phyloP scores from a whole-genome alignment of 805 yeast genomes.

The Zygosaccharomyces rouxii region DNA sequence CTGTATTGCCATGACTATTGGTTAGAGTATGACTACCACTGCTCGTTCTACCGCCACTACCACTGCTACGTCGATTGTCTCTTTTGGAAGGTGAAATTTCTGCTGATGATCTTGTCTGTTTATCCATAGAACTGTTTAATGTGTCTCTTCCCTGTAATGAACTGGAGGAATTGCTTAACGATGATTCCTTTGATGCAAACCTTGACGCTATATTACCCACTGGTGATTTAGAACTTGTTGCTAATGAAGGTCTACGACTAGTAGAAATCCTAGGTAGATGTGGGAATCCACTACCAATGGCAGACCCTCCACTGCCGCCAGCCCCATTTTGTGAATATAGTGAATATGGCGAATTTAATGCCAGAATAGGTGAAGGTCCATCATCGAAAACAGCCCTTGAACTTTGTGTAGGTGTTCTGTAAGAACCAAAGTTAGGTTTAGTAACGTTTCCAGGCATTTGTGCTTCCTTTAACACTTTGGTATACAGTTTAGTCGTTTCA shows the following conservation, averaged over 20 bases:
- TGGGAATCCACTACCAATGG: constrained; percentile 10
- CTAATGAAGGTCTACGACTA: constrained; percentile 22
- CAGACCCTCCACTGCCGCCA: not conserved
- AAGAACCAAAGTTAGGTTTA: constrained; percentile 21
- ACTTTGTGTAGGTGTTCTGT: constrained; percentile 27
- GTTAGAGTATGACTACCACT: not conserved
- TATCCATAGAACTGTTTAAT: constrained; percentile 2
- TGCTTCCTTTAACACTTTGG: constrained; percentile 27
- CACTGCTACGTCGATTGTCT: not conserved
- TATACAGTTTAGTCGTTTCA: constrained; percentile 45
- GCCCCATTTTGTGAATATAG: constrained; percentile 13
- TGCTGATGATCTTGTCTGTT: constrained; percentile 8
- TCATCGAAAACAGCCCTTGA: constrained; percentile 28
- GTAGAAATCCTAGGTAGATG: constrained; percentile 25
- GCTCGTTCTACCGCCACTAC: not conserved
- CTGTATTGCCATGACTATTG: constrained; percentile 4
- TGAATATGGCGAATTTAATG: constrained; percentile 25
- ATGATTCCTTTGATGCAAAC: constrained; percentile 14
- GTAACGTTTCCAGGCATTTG: constrained; percentile 14
- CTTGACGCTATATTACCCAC: constrained; percentile 18
- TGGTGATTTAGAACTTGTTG: constrained; percentile 15
- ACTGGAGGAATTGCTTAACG: constrained; percentile 8
- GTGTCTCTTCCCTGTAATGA: constrained; percentile 9
- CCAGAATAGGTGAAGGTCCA: constrained; percentile 29
- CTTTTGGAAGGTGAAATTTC: constrained; percentile 12